Percentiles rank a stretch among this genome's conserved stretches.
Evolutionary conservation across 2,329 filamentous ascomycete genomes (phyloP).

Genomic region (Botrytis porri): DNA sequence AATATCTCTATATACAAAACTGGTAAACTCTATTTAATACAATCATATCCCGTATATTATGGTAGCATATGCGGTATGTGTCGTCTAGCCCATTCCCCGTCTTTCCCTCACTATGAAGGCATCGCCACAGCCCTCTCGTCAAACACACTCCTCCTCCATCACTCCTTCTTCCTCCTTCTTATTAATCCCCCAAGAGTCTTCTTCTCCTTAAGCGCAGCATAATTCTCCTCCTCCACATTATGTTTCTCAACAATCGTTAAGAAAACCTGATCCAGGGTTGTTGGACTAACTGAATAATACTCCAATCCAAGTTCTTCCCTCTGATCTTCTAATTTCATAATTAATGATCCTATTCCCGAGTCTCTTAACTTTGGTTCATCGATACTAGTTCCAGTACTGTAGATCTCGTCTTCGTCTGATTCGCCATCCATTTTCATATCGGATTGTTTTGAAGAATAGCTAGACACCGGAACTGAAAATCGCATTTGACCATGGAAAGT

Average conservation of each 20-base stretch:
- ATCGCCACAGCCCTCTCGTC: background rate
- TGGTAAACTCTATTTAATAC: background rate
- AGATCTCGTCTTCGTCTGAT: slow-evolving; percentile 28
- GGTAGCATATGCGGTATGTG: background rate
- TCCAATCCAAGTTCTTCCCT: slow-evolving; percentile 68
- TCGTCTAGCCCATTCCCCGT: background rate
- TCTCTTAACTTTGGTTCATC: slow-evolving; percentile 17
- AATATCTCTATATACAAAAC: background rate
- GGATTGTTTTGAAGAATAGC: slow-evolving; percentile 41
- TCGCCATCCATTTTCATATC: background rate
- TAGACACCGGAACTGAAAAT: slow-evolving; percentile 63
- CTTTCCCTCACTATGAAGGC: background rate
- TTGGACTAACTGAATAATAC: slow-evolving; percentile 84
- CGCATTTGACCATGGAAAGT: slow-evolving; percentile 83
- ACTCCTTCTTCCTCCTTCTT: background rate
- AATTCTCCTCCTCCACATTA: slow-evolving; percentile 72
- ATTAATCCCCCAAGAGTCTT: background rate
- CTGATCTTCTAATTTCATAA: slow-evolving; percentile 69
- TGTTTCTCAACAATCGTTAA: slow-evolving; percentile 78
- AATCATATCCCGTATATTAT: slow-evolving; percentile 1
- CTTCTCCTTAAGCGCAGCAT: slow-evolving; percentile 34
- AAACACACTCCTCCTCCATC: background rate
- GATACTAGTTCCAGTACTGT: slow-evolving; percentile 20
- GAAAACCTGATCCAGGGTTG: slow-evolving; percentile 89
- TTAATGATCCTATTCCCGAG: slow-evolving; percentile 59